Percentiles rank a stretch among this genome's conserved stretches.
These are phyloP conservation scores for Cenococcum geophilum DNA, from an alignment of 495 filamentous ascomycete genomes.

Conservation along the genomic window DNA sequence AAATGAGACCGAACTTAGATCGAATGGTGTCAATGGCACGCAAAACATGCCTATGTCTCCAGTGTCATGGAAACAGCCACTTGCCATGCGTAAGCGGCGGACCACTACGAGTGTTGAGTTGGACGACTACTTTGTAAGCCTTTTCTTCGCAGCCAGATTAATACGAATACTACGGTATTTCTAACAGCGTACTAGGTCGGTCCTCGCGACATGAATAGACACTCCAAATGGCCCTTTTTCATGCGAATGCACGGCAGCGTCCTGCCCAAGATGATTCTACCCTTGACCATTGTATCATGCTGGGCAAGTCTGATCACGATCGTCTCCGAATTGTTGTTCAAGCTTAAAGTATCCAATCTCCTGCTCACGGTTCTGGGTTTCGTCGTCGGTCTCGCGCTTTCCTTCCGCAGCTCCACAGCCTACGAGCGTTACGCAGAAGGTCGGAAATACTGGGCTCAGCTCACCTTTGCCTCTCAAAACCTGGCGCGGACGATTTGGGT, in stretches of 20 bases:
- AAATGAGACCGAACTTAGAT: conserved; percentile 15
- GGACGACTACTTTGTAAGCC: conserved; percentile 29
- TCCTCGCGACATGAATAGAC: conserved; percentile 26
- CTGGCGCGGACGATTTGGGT: conserved; percentile 77
- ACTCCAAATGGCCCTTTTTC: conserved; percentile 34
- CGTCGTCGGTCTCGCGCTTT: conserved; percentile 77
- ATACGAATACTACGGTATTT: not conserved
- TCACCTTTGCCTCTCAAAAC: conserved; percentile 65
- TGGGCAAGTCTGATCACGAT: conserved; percentile 68
- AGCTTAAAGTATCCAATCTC: conserved; percentile 57
- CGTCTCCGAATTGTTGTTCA: conserved; percentile 48
- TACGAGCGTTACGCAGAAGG: conserved; percentile 78
- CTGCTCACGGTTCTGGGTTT: conserved; percentile 85
- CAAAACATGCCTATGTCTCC: conserved; percentile 17
- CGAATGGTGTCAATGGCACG: not conserved
- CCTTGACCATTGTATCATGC: conserved; percentile 55
- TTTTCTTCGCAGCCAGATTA: not conserved
- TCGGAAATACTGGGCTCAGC: conserved; percentile 68
- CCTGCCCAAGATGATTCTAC: conserved; percentile 52
- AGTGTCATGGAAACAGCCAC: conserved; percentile 14
- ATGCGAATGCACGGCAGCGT: conserved; percentile 32
- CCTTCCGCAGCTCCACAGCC: conserved; percentile 78
- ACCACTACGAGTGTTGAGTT: conserved; percentile 16
- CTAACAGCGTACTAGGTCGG: conserved; percentile 20
- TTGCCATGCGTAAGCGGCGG: conserved; percentile 7